Conservation (phyloP, 2,329 filamentous ascomycete genomes). For the Colletotrichum eremochloae region DNA sequence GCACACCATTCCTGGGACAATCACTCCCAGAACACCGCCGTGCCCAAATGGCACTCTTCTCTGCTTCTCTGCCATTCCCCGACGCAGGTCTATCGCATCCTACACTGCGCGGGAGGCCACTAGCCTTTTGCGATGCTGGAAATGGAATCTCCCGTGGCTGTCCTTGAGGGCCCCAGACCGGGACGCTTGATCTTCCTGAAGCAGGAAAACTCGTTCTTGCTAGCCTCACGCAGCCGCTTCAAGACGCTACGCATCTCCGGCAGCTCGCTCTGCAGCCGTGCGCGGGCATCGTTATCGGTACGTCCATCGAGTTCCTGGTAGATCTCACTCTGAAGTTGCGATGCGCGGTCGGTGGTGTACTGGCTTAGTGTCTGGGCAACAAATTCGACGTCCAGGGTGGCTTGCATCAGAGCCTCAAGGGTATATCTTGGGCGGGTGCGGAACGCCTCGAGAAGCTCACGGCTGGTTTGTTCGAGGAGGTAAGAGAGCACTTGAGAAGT, state of each 20-base stretch:
- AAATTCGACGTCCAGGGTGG: slow-evolving; percentile 97
- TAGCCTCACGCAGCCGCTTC: slow-evolving; percentile 85
- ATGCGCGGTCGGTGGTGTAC: slow-evolving; percentile 87
- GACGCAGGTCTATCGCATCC: slow-evolving; percentile 14
- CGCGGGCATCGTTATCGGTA: slow-evolving; percentile 88
- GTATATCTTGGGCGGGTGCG: slow-evolving; percentile 75
- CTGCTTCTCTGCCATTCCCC: not conserved
- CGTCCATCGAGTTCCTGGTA: slow-evolving; percentile 91
- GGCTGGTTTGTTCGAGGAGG: slow-evolving; percentile 84
- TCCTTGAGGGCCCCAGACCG: slow-evolving; percentile 50
- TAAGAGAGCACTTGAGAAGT: slow-evolving; percentile 87
- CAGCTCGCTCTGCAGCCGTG: slow-evolving; percentile 85
- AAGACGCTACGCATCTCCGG: slow-evolving; percentile 89
- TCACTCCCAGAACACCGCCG: not conserved
- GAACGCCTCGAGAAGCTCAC: slow-evolving; percentile 87
- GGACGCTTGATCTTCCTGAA: slow-evolving; percentile 75
- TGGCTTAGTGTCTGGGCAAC: slow-evolving; percentile 92
- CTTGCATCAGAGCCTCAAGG: slow-evolving; percentile 91
- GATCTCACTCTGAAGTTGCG: slow-evolving; percentile 87
- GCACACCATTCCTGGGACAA: not conserved
- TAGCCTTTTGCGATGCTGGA: slow-evolving; percentile 44
- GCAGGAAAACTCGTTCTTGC: slow-evolving; percentile 88
- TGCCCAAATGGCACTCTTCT: not conserved
- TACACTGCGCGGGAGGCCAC: slow-evolving; percentile 38
- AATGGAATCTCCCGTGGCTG: slow-evolving; percentile 51